Evolutionary conservation across 106 monocot genomes (phyloP).

Genomic region (Apostasia shenzhenica): DNA sequence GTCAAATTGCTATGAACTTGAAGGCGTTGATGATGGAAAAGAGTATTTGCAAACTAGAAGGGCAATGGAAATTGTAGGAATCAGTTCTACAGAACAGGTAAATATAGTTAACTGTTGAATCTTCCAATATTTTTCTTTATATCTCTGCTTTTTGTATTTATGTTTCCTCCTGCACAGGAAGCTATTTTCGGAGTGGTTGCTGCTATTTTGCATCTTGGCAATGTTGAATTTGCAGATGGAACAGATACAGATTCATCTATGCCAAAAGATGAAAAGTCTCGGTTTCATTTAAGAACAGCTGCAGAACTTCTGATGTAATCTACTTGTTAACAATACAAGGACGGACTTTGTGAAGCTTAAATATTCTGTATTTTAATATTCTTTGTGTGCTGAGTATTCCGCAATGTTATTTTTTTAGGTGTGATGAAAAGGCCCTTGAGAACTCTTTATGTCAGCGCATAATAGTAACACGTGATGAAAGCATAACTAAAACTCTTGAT

Average conservation of each 20-base stretch:
- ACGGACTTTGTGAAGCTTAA: not conserved
- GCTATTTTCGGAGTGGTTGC: slow-evolving; percentile 52
- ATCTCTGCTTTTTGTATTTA: not conserved
- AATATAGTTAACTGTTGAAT: not conserved
- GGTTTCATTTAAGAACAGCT: slow-evolving; percentile 46
- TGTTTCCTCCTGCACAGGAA: slow-evolving; percentile 23
- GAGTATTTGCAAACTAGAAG: slow-evolving; percentile 52
- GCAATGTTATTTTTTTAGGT: slow-evolving; percentile 19
- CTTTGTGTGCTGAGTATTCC: not conserved
- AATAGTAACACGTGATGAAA: slow-evolving; percentile 51
- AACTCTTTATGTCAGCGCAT: slow-evolving; percentile 50
- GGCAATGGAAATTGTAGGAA: slow-evolving; percentile 58
- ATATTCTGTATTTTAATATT: not conserved
- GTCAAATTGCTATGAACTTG: slow-evolving; percentile 43
- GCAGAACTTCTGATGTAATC: slow-evolving; percentile 59
- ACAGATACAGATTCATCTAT: slow-evolving; percentile 42
- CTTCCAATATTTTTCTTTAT: not conserved
- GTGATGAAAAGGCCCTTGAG: slow-evolving; percentile 45
- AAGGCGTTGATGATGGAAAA: slow-evolving; percentile 35
- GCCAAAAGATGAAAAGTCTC: slow-evolving; percentile 47
- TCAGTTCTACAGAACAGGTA: slow-evolving; percentile 46
- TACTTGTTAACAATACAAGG: not conserved
- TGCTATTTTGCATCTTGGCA: slow-evolving; percentile 59
- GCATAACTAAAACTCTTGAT: slow-evolving; percentile 41
- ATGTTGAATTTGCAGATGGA: slow-evolving; percentile 51